A percentile compares a stretch with the other conserved stretches of the same genome.
Conservation (phyloP, 257 asterid genomes). For the Solanum sejunctum region DNA sequence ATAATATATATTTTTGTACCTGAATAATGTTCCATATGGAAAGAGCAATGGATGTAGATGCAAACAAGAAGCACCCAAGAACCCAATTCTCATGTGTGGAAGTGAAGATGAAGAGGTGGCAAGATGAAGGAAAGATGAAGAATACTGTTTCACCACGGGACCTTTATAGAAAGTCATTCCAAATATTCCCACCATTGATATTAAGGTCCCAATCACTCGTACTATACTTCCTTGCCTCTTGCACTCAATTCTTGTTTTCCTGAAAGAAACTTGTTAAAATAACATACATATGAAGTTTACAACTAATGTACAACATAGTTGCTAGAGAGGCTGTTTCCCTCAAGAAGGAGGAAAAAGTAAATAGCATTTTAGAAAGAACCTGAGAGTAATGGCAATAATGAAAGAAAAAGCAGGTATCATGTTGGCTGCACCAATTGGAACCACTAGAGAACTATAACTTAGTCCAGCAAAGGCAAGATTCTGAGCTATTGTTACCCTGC, state of each 20-base stretch:
- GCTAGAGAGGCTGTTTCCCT: too few relatives aligned
- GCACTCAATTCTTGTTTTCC: conserved; percentile 37
- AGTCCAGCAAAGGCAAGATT: conserved; percentile 65
- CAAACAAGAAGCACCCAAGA: conserved; percentile 51
- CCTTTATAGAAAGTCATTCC: conserved; percentile 46
- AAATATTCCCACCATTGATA: conserved; percentile 43
- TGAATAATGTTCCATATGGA: conserved; percentile 51
- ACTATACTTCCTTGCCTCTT: conserved; percentile 26
- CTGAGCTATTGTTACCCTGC: conserved; percentile 60
- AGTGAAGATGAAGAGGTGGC: conserved; percentile 38
- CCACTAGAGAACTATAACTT: conserved; percentile 69
- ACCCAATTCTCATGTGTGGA: conserved; percentile 41
- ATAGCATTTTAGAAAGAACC: conserved; percentile 12
- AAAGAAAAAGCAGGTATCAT: conserved; percentile 56
- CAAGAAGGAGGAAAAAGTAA: too few relatives aligned
- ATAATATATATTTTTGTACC: neutral
- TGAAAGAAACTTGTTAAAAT: neutral
- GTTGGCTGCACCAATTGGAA: conserved; percentile 66
- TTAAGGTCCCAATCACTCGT: conserved; percentile 40
- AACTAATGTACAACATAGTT: too few relatives aligned
- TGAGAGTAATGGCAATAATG: conserved; percentile 37
- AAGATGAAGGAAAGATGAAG: conserved; percentile 12
- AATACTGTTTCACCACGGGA: conserved; percentile 34
- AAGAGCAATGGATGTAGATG: conserved; percentile 53
- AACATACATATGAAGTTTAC: too few relatives aligned